Evolutionary conservation across 2,329 filamentous ascomycete species (phyloP).

Genomic region (Exophiala calicioides): DNA sequence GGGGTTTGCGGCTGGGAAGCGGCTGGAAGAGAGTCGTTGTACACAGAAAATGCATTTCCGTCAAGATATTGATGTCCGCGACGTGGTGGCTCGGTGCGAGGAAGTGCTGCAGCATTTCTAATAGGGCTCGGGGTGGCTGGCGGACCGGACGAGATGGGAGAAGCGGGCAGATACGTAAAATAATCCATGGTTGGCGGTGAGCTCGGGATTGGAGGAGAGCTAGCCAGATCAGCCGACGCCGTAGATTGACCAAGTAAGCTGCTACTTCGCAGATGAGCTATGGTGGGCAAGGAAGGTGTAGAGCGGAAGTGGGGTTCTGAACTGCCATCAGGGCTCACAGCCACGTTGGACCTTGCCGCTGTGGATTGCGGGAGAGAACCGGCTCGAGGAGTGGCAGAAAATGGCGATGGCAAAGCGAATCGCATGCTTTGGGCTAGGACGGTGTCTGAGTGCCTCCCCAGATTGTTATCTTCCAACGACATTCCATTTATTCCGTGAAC

Average conservation of each 20-base stretch:
- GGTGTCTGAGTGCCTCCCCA: background rate
- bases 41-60: conserved; percentile 27
- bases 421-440: conserved; percentile 1
- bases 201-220: conserved; percentile 23
- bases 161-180: background rate
- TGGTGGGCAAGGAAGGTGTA: background rate
- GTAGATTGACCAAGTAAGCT: background rate
- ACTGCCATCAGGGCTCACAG: background rate
- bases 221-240: conserved; percentile 16
- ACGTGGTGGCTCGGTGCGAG: conserved; percentile 20
- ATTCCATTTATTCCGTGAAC: conserved; percentile 10
- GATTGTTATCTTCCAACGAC: conserved; percentile 3
- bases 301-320: background rate
- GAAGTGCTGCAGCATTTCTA: conserved; percentile 7
- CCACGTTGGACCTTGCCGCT: background rate
- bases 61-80: conserved; percentile 24
- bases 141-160: conserved; percentile 11
- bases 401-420: conserved; percentile 7
- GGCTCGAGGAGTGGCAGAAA: conserved; percentile 4
- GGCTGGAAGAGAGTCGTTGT: conserved; percentile 29
- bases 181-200: conserved; percentile 9
- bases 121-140: conserved; percentile 17
- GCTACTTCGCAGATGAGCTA: conserved; percentile 8
- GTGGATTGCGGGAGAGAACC: background rate
- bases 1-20: conserved; percentile 30